These are phyloP conservation scores for Pyracantha coccinea DNA, from an alignment of 331 rosid species.

Conservation along the genomic window DNA sequence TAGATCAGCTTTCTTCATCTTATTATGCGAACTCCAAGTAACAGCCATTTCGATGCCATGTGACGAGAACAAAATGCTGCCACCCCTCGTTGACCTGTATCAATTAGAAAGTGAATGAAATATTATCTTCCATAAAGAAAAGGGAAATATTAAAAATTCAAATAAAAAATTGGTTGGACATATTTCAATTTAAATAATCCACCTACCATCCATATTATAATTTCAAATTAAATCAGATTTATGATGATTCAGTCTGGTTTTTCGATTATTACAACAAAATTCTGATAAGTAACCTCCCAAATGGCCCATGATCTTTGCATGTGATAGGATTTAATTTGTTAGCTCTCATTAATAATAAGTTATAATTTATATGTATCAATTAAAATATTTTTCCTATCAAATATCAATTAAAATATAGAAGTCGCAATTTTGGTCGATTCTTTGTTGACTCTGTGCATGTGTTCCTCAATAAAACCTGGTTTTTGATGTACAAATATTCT, in stretches of 20 bases:
- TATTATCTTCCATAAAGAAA: neutral
- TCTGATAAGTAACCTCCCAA: slow-evolving; percentile 2
- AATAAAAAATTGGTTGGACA: neutral
- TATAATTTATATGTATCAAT: slow-evolving; percentile 1
- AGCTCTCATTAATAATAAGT: slow-evolving; percentile 4
- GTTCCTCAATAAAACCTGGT: slow-evolving; percentile 15
- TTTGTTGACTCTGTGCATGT: slow-evolving; percentile 49
- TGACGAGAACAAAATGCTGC: slow-evolving; percentile 7
- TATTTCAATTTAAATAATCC: neutral
- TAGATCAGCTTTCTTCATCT: neutral
- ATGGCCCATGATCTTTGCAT: slow-evolving; percentile 32
- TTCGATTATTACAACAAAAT: neutral
- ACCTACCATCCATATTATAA: neutral
- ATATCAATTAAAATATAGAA: slow-evolving; percentile 24
- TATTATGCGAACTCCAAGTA: neutral
- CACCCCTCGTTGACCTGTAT: neutral
- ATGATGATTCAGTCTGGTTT: slow-evolving; percentile 2
- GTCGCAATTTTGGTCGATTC: slow-evolving; percentile 65
- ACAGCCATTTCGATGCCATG: slow-evolving; percentile 20
- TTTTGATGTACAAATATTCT: neutral
- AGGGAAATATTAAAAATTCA: neutral
- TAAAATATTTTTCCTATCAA: neutral
- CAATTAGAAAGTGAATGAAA: neutral
- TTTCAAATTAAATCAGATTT: neutral
- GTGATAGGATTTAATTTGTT: slow-evolving; percentile 22